Evolutionary conservation across 1,139 yeast species (phyloP).

Genomic region (Zygosaccharomyces sapae): DNA sequence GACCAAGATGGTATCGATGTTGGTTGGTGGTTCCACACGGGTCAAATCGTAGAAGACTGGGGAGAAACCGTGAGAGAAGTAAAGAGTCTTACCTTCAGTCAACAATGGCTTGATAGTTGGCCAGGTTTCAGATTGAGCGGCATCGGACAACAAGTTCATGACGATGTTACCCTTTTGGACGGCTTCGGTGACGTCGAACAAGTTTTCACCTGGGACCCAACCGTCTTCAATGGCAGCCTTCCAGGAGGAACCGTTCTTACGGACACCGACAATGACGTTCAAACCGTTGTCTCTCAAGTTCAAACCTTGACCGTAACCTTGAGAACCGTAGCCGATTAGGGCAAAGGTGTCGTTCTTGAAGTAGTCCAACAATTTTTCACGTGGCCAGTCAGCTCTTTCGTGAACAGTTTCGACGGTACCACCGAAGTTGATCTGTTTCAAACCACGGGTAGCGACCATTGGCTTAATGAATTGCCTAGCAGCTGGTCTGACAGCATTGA

Average conservation of each 20-base stretch:
- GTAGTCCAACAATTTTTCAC: constrained; percentile 90
- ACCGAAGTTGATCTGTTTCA: constrained; percentile 94
- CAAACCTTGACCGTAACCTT: constrained; percentile 99
- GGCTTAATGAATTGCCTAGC: constrained; percentile 36
- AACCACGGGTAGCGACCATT: constrained; percentile 61
- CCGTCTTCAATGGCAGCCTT: constrained; percentile 99
- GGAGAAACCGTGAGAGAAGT: constrained; percentile 99
- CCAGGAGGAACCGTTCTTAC: constrained; percentile 99
- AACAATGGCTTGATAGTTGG: constrained; percentile 75
- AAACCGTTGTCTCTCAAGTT: constrained; percentile 98
- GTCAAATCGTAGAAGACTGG: constrained; percentile 98
- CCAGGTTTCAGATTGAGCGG: constrained; percentile 99
- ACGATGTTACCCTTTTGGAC: constrained; percentile 84
- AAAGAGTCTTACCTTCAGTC: constrained; percentile 95
- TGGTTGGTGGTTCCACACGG: constrained; percentile 89
- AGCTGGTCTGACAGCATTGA: constrained; percentile 46
- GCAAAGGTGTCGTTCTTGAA: constrained; percentile 98
- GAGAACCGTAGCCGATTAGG: constrained; percentile 98
- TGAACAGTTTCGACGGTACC: constrained; percentile 93
- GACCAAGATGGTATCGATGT: constrained; percentile 94
- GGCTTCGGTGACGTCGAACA: constrained; percentile 93
- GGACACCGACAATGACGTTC: constrained; percentile 95
- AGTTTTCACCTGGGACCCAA: constrained; percentile 99
- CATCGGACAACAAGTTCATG: constrained; percentile 98
- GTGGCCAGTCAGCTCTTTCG: constrained; percentile 99